A percentile compares a stretch with the other conserved stretches of the same genome.
Evolutionary conservation across 2,329 filamentous ascomycete species (phyloP).

Genomic region (Calonectria leucothoes): DNA sequence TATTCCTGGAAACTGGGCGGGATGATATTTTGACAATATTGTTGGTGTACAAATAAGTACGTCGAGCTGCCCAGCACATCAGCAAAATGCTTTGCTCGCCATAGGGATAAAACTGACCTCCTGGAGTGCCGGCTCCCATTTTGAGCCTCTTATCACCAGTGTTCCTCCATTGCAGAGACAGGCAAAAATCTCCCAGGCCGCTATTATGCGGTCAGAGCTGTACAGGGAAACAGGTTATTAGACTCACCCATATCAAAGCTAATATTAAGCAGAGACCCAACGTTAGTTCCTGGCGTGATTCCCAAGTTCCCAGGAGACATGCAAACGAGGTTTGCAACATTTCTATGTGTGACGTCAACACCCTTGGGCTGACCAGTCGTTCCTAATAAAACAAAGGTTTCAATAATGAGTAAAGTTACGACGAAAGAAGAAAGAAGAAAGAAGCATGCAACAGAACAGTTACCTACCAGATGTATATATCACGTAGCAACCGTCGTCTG

Average conservation of each 20-base stretch:
- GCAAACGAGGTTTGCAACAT: conserved; percentile 66
- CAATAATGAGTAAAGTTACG: neutral
- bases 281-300: conserved; percentile 60
- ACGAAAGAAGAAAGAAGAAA: neutral
- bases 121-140: conserved; percentile 59
- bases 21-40: conserved; percentile 62
- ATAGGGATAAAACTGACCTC: conserved; percentile 49
- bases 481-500: conserved; percentile 56
- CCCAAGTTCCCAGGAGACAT: conserved; percentile 62
- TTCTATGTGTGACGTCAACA: conserved; percentile 66
- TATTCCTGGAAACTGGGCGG: conserved; percentile 61
- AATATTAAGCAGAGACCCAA: conserved; percentile 68
- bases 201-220: conserved; percentile 46
- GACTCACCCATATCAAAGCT: conserved; percentile 71
- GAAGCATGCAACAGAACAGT: neutral
- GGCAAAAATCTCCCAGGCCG: conserved; percentile 70
- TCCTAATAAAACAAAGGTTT: conserved; percentile 43
- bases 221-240: neutral
- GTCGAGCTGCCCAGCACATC: conserved; percentile 53
- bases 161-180: conserved; percentile 69
- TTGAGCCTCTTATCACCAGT: conserved; percentile 61
- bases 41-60: conserved; percentile 67
- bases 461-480: conserved; percentile 66
- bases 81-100: neutral
- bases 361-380: conserved; percentile 70